Conservation (phyloP, 2,329 filamentous ascomycete species). For the Colletotrichum sp. region DNA sequence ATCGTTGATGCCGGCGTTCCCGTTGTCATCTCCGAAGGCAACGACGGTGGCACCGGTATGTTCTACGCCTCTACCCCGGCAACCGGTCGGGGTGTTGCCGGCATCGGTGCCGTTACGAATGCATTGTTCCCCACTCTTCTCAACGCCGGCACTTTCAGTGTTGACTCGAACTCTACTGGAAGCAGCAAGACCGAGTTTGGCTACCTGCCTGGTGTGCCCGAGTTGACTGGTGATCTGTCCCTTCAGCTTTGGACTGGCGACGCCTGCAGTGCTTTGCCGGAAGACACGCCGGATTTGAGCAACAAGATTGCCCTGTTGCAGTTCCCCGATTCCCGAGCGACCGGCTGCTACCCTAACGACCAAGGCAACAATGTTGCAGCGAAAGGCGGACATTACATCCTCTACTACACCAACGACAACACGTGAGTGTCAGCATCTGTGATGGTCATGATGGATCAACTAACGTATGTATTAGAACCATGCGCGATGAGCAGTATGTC, state of each 20-base stretch:
- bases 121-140: not conserved
- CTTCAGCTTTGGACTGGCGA: conserved; percentile 20
- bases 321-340: conserved; percentile 28
- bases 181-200: not conserved
- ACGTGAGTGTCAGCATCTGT: not conserved
- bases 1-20: conserved; percentile 32
- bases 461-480: not conserved
- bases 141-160: not conserved
- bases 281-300: conserved; percentile 43
- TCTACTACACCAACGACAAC: conserved; percentile 24
- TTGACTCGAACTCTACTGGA: not conserved
- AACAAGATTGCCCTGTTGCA: conserved; percentile 44
- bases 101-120: conserved; percentile 29
- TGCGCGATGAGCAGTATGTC: not conserved
- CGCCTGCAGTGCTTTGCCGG: conserved; percentile 25
- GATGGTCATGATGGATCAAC: not conserved
- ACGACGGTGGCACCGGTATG: conserved; percentile 25
- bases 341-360: conserved; percentile 32
- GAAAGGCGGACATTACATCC: conserved; percentile 43
- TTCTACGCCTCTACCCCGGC: conserved; percentile 27
- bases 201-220: not conserved
- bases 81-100: conserved; percentile 15
- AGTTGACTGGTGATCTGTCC: conserved; percentile 6
- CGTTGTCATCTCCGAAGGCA: conserved; percentile 30
- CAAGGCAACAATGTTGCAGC: conserved; percentile 42